These are phyloP conservation scores for Helotiales sp. DNA, from an alignment of 2,329 filamentous ascomycete species.

Conservation along the genomic window DNA sequence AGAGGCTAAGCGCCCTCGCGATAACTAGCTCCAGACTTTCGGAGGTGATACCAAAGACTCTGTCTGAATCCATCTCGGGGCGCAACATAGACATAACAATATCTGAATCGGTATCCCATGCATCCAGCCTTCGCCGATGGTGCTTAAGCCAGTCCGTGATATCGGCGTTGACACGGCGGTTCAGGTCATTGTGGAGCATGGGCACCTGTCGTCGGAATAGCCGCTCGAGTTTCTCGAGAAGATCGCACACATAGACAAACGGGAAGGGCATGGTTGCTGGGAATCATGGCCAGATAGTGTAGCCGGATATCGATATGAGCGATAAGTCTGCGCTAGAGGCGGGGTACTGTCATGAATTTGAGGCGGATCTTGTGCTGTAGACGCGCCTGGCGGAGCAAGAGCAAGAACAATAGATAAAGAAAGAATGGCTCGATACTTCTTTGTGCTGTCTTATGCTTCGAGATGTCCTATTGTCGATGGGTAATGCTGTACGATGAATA, in stretches of 20 bases:
- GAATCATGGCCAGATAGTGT: conserved; percentile 2
- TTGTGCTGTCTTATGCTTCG: background rate
- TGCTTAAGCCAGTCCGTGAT: conserved; percentile 68
- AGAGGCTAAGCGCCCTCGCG: conserved; percentile 64
- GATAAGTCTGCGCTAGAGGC: background rate
- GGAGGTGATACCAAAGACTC: conserved; percentile 72
- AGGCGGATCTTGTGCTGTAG: background rate
- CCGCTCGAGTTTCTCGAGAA: conserved; percentile 67
- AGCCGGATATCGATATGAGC: background rate
- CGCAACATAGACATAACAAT: conserved; percentile 75
- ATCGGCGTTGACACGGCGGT: conserved; percentile 56
- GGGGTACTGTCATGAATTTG: background rate
- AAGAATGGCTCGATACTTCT: background rate
- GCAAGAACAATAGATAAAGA: background rate
- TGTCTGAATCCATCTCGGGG: conserved; percentile 73
- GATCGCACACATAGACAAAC: conserved; percentile 71
- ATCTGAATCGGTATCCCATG: conserved; percentile 54
- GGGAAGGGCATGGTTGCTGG: conserved; percentile 56
- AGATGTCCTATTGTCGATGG: background rate
- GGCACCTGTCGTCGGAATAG: conserved; percentile 39
- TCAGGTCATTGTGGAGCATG: conserved; percentile 35
- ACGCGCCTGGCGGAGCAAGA: background rate
- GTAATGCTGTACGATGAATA: too few species aligned
- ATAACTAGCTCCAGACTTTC: conserved; percentile 65
- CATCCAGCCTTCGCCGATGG: conserved; percentile 59